Evolutionary conservation across 2,329 filamentous ascomycete genomes (phyloP), one percentile per base, ranked within the genome.

Genomic region (Penicillium decumbens): DNA sequence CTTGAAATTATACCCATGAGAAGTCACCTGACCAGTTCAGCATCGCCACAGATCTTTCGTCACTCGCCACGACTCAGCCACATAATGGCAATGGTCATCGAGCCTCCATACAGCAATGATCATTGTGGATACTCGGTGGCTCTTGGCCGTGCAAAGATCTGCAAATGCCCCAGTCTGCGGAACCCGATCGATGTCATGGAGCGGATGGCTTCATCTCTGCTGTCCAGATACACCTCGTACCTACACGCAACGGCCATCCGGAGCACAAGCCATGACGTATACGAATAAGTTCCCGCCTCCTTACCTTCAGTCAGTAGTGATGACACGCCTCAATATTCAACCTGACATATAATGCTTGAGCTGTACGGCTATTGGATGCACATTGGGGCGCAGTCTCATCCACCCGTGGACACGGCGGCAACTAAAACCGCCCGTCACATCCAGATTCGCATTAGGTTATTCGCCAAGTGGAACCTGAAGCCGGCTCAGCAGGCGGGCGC

Each of bases 301-400:
- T 38, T 41, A n/a, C 37, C 35, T 35, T 37, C 33, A 18, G 15
- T 33, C 32, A 35, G 10, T 10, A 15, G 9, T 23, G 33, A 30
- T 33, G 28, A 15, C 38, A 40, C 12, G 8, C 24, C 7, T 20
- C 30, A 2, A 38, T 38, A 23, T 40, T 40, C 33, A 40, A 49
- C 42, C 41, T 50, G 42, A 44, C 8, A 47, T 43, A 10, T 37
- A 51, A 18, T 9, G 9, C 8, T 9, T n/a, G 27, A 12, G 24
- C 33, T 43, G 44, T 7, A 41, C 12, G 23, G n/a, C 51, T 23
- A 57, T 57, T 55, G 52, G 49, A 30, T 32, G n/a, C 25, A 6
- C 6, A 24, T 52, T 18, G 54, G 49, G 52, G 52, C 55, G 52
- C 52, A 55, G 55, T 40, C 38, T 23, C 15, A 20, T 18, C 23